These are phyloP conservation scores for Suillus paluster DNA, from an alignment of 768 basidiomycete species.

Conservation along the genomic window DNA sequence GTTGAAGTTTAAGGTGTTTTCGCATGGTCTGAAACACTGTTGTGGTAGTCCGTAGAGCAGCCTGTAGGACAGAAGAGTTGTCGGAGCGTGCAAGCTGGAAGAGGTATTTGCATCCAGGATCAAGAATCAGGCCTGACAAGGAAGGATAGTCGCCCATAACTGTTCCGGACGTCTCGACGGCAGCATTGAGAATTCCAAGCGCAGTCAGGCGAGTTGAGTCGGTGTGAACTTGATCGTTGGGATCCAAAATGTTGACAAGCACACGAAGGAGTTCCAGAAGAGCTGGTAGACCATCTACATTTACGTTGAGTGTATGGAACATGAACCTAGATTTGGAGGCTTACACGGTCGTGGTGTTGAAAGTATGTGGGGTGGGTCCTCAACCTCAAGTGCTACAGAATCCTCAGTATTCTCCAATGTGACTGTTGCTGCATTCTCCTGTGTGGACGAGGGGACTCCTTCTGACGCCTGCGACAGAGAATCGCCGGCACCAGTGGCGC, in stretches of 20 bases:
- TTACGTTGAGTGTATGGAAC: not conserved
- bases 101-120: constrained; percentile 93
- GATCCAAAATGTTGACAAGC: constrained; percentile 93
- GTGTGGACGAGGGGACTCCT: constrained; percentile 16
- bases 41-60: constrained; percentile 82
- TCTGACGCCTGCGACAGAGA: constrained; percentile 8
- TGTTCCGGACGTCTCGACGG: constrained; percentile 83
- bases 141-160: constrained; percentile 80
- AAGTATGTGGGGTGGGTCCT: constrained; percentile 35
- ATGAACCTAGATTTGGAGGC: not conserved
- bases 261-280: constrained; percentile 92
- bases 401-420: constrained; percentile 17
- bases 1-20: constrained; percentile 86
- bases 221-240: constrained; percentile 92
- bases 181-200: constrained; percentile 83
- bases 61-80: constrained; percentile 76
- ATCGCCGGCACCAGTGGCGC: constrained; percentile 29
- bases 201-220: constrained; percentile 93
- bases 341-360: constrained; percentile 27
- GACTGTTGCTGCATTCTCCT: constrained; percentile 16
- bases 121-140: constrained; percentile 74
- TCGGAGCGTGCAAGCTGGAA: constrained; percentile 97
- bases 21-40: constrained; percentile 90
- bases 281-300: constrained; percentile 85
- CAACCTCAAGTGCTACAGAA: constrained; percentile 15